Evolutionary conservation across 1,284 basidiomycete species (phyloP).

Genomic region (Thecaphora frezii): DNA sequence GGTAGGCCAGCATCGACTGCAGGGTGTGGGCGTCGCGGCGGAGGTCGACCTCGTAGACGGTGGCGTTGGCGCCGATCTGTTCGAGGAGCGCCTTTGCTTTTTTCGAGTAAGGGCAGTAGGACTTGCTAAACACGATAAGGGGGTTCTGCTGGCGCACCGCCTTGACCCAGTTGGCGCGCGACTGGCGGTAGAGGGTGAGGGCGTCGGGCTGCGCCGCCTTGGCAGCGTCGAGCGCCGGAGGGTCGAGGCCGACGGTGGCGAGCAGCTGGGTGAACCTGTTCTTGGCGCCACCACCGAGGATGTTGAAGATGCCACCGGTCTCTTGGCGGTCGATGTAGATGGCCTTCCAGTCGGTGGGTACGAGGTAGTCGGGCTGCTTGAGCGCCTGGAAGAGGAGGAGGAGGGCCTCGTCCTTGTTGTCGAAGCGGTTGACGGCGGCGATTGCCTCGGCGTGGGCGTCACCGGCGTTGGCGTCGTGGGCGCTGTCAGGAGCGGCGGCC

Average conservation of each 20-base stretch:
- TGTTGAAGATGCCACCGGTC: constrained; percentile 5
- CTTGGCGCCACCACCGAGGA: constrained; percentile 14
- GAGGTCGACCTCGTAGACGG: constrained; percentile 27
- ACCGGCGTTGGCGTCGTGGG: no score
- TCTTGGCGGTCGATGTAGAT: constrained; percentile 18
- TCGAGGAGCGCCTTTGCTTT: constrained; percentile 21
- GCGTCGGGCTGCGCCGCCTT: constrained; percentile 11
- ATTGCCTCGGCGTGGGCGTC: not conserved
- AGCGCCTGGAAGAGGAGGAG: constrained; percentile 25
- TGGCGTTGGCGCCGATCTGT: constrained; percentile 18
- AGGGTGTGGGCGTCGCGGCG: constrained; percentile 25
- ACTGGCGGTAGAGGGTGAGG: constrained; percentile 16
- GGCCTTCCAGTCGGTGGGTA: constrained; percentile 20
- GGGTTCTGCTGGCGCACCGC: constrained; percentile 10
- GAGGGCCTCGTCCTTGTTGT: constrained; percentile 17
- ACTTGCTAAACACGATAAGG: constrained; percentile 36
- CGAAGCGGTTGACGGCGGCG: not conserved
- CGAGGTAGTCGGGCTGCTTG: constrained; percentile 9
- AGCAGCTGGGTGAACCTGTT: constrained; percentile 34
- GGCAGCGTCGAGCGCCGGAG: not conserved
- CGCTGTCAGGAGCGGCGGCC: no score
- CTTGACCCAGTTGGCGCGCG: constrained; percentile 23
- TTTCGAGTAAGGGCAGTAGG: constrained; percentile 35
- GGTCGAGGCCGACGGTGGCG: constrained; percentile 12
- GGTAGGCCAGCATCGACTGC: constrained; percentile 17